These are phyloP conservation scores for Kodamaea sp. DNA, from an alignment of 1,139 yeast species.

Conservation along the genomic window DNA sequence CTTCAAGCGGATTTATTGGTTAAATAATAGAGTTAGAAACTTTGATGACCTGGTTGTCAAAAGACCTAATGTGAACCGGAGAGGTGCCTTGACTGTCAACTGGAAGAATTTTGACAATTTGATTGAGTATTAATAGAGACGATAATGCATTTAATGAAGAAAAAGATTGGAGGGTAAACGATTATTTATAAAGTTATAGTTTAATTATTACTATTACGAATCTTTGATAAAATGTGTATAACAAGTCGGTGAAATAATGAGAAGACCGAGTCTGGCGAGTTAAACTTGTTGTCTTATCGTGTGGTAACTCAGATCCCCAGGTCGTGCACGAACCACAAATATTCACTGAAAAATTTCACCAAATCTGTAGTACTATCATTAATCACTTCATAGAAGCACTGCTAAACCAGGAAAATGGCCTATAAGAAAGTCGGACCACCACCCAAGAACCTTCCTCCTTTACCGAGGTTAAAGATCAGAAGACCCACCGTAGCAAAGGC, in stretches of 20 bases:
- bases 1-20: slow-evolving; percentile 39
- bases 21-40: slow-evolving; percentile 16
- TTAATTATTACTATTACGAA: no score
- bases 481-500: slow-evolving; percentile 58
- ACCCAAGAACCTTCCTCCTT: slow-evolving; percentile 60
- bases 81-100: slow-evolving; percentile 7
- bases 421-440: slow-evolving; percentile 31
- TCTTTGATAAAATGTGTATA: no score
- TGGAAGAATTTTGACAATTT: slow-evolving; percentile 13
- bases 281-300: no score
- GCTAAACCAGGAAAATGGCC: slow-evolving; percentile 19
- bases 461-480: slow-evolving; percentile 74
- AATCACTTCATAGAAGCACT: background rate
- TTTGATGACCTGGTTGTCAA: slow-evolving; percentile 4
- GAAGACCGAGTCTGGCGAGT: no score
- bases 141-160: background rate
- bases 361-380: background rate
- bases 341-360: slow-evolving; percentile 1
- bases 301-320: no score
- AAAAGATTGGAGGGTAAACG: no score
- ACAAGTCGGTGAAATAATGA: no score
- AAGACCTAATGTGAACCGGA: slow-evolving; percentile 4
- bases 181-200: no score
- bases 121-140: slow-evolving; percentile 7
- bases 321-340: slow-evolving; percentile 7